Percentiles rank a stretch among this genome's conserved stretches.
phyloP scores from a whole-genome alignment of 768 basidiomycete genomes.

The Infundibulicybe gibba region DNA sequence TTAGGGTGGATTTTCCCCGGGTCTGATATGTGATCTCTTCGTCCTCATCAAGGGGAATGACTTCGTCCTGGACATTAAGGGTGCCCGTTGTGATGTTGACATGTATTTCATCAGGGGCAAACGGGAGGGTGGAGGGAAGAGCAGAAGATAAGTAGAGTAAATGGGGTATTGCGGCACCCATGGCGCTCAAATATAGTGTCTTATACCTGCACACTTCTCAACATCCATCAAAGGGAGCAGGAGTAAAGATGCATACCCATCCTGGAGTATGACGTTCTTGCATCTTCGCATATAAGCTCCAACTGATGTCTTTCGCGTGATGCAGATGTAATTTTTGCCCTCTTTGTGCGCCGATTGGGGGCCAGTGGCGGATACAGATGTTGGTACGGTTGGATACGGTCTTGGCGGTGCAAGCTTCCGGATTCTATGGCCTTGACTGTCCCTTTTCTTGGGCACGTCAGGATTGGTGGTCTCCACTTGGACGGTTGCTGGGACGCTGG shows the following conservation, averaged over 20 bases:
- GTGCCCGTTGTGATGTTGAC: slow-evolving; percentile 66
- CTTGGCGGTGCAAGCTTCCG: slow-evolving; percentile 70
- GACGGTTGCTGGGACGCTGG: too few relatives aligned
- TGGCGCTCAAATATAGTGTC: slow-evolving; percentile 69
- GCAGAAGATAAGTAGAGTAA: slow-evolving; percentile 67
- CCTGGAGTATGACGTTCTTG: slow-evolving; percentile 64
- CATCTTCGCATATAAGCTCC: slow-evolving; percentile 76
- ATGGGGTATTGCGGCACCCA: slow-evolving; percentile 89
- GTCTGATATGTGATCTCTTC: slow-evolving; percentile 64
- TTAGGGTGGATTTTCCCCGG: slow-evolving; percentile 68
- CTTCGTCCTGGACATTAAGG: slow-evolving; percentile 73
- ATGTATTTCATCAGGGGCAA: slow-evolving; percentile 55
- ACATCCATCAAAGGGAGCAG: not conserved
- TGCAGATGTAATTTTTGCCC: slow-evolving; percentile 77
- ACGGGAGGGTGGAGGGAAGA: slow-evolving; percentile 71
- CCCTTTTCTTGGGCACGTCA: too few relatives aligned
- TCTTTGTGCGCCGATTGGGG: slow-evolving; percentile 76
- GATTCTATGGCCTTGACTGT: slow-evolving; percentile 25
- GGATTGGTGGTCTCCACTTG: too few relatives aligned
- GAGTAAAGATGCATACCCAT: slow-evolving; percentile 48
- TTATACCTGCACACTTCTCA: slow-evolving; percentile 48
- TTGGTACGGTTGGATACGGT: slow-evolving; percentile 73
- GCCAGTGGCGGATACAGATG: slow-evolving; percentile 75
- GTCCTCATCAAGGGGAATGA: slow-evolving; percentile 71
- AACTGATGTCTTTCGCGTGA: slow-evolving; percentile 73